Evolutionary conservation across 1,284 basidiomycete genomes (phyloP).

Genomic region (Cystobasidiaceae sp.): DNA sequence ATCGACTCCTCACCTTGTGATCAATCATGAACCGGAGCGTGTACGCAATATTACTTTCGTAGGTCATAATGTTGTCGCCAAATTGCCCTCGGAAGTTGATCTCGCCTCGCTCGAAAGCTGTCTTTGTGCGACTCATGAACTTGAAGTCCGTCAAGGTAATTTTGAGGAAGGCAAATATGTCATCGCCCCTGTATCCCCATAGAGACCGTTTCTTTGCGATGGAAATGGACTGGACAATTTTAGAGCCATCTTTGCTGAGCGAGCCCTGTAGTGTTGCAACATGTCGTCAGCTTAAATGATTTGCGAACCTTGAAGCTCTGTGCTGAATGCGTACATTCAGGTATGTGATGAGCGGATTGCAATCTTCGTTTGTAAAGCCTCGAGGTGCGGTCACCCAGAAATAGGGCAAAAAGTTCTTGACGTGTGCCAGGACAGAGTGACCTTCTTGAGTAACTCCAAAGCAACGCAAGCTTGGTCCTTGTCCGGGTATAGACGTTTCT

Average conservation of each 20-base stretch:
- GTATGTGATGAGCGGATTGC: constrained; percentile 60
- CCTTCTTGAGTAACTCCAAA: constrained; percentile 85
- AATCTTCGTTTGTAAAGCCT: constrained; percentile 67
- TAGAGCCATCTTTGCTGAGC: constrained; percentile 10
- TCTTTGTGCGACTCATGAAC: constrained; percentile 73
- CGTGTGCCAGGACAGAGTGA: constrained; percentile 75
- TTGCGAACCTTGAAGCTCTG: neutral
- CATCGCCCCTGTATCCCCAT: constrained; percentile 82
- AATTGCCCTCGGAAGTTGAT: constrained; percentile 61
- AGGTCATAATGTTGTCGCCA: constrained; percentile 63
- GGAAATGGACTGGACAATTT: constrained; percentile 42
- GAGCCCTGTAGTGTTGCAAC: constrained; percentile 10
- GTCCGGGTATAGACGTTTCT: constrained; percentile 57
- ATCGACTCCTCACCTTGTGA: constrained; percentile 58
- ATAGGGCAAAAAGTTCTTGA: constrained; percentile 79
- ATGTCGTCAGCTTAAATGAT: neutral
- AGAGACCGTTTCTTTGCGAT: constrained; percentile 65
- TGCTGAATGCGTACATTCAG: constrained; percentile 61
- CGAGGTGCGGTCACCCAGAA: constrained; percentile 82
- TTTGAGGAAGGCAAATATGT: constrained; percentile 72
- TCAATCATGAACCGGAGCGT: constrained; percentile 93
- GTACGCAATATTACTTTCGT: constrained; percentile 86
- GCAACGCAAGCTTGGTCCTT: constrained; percentile 61
- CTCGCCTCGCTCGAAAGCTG: constrained; percentile 75
- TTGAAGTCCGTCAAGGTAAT: constrained; percentile 67